A percentile compares a stretch with the other conserved stretches of the same genome.
Evolutionary conservation across 169 alveolate genomes (phyloP).

Genomic region (Fabrea salina): DNA sequence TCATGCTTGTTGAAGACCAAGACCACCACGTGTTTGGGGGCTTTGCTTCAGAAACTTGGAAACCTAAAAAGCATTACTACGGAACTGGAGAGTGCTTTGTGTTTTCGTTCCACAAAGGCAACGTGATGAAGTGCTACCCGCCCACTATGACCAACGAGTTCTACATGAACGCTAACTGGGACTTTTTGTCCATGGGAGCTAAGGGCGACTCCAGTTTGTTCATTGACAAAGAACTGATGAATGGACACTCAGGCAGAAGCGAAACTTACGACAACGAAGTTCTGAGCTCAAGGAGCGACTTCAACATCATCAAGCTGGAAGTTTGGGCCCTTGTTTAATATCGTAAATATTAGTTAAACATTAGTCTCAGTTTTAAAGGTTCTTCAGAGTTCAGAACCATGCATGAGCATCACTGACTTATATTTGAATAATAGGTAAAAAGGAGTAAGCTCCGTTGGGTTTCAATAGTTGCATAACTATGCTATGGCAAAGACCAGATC

Average conservation of each 20-base stretch:
- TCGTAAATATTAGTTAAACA: neutral
- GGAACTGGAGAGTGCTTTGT: constrained; percentile 28
- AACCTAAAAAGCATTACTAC: neutral
- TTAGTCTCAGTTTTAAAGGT: too few species aligned
- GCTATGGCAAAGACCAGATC: constrained; percentile 19
- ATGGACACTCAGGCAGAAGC: neutral
- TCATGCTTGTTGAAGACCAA: neutral
- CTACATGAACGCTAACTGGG: constrained; percentile 9
- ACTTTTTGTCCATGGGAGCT: neutral
- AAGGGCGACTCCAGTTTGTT: neutral
- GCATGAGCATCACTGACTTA: too few species aligned
- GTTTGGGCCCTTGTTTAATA: constrained; percentile 24
- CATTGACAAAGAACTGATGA: neutral
- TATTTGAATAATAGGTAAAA: too few species aligned
- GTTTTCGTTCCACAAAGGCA: neutral
- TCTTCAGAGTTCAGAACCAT: too few species aligned
- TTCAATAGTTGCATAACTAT: constrained; percentile 8
- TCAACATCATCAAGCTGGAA: constrained; percentile 3
- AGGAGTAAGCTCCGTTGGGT: constrained; percentile 8
- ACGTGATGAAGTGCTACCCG: neutral
- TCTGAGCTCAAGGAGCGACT: neutral
- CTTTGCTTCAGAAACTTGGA: neutral
- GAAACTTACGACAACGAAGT: constrained; percentile 8
- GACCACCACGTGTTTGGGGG: constrained; percentile 4
- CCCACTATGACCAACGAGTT: neutral